Evolutionary conservation across 2,329 filamentous ascomycete genomes (phyloP).

Genomic region (Hypoxylon sp.): DNA sequence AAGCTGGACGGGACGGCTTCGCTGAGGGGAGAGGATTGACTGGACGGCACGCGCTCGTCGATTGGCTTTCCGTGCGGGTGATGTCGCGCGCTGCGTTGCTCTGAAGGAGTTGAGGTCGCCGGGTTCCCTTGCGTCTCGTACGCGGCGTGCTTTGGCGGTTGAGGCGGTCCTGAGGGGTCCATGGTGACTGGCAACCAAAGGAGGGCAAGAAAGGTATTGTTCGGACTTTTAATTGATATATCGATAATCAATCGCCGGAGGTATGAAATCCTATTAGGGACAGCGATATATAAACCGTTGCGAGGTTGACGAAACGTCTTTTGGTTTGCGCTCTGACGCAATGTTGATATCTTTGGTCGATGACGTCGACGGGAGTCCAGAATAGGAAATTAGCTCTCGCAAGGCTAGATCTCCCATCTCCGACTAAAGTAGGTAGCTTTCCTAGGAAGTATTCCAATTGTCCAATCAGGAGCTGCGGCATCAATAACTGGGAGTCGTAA

Average conservation of each 20-base stretch:
- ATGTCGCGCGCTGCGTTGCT: slow-evolving; percentile 44
- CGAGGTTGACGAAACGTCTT: not conserved
- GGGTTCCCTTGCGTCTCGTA: slow-evolving; percentile 51
- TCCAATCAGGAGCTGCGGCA: slow-evolving; percentile 1
- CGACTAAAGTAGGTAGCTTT: not conserved
- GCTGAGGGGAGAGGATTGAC: slow-evolving; percentile 32
- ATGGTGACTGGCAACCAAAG: slow-evolving; percentile 33
- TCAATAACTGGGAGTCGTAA: not conserved
- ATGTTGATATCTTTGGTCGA: slow-evolving; percentile 30
- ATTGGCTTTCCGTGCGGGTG: slow-evolving; percentile 23
- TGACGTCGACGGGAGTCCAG: slow-evolving; percentile 34
- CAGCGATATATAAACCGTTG: not conserved
- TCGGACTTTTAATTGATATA: not conserved
- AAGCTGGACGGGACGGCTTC: slow-evolving; percentile 51
- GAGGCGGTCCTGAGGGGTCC: slow-evolving; percentile 50
- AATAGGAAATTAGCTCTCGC: slow-evolving; percentile 26
- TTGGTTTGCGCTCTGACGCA: slow-evolving; percentile 31
- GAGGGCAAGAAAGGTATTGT: not conserved
- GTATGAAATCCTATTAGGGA: not conserved
- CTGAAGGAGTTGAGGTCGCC: slow-evolving; percentile 47
- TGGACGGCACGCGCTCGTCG: slow-evolving; percentile 44
- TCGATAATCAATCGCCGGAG: not conserved
- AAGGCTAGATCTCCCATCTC: not conserved
- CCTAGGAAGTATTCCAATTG: not conserved
- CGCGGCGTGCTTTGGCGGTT: slow-evolving; percentile 48